Evolutionary conservation across 441 rosid species (phyloP), one percentile per base, ranked within the genome.

Genomic region (Pelargonium cotyledonis): DNA sequence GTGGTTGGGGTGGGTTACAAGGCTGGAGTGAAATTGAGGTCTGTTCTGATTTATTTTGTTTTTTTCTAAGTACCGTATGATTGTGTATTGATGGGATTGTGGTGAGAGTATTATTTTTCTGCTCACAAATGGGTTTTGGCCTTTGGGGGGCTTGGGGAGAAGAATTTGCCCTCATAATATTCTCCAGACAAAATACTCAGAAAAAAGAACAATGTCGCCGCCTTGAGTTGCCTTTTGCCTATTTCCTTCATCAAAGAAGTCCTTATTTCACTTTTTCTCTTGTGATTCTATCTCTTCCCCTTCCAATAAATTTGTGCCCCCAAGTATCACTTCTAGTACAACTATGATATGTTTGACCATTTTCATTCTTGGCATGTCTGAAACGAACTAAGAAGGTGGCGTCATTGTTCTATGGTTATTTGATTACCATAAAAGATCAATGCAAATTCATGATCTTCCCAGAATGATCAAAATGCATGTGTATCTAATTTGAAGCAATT

Each of bases 1-100:
- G 62, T 16, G 62, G 26, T 55, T 16, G 62, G 62, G 62, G 2
- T 55, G 62, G 57, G 15, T n/a, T n/a, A 51, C 57, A n/a, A n/a
- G 57, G 4, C 57, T 51, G 26, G 62, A 55, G 26, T 9, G 26
- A 55, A 55, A 55, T 55, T 10, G 26, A 55, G 26, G 26, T 55
- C 62, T 35, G 18, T 55, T 2, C 1, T 55, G 9, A 18, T 55
- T 0, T 53, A 15, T 35, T 6, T 55, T 18, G 3, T 55, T 55
- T 6, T 18, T 55, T 8, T n/a, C 62, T 0, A 53, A 53, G 60
- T 15, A 53, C 23, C 16, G 9, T 53, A 55, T 18, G 62, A 55
- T 55, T 55, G 6, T 18, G 62, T 11, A 7, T 8, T 55, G 26
- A 18, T 55, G 2, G 6, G 60, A 18, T n/a, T 53, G 21, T 53